Conservation (phyloP, 2,329 filamentous ascomycete species). For the Rasamsonia emersonii region DNA sequence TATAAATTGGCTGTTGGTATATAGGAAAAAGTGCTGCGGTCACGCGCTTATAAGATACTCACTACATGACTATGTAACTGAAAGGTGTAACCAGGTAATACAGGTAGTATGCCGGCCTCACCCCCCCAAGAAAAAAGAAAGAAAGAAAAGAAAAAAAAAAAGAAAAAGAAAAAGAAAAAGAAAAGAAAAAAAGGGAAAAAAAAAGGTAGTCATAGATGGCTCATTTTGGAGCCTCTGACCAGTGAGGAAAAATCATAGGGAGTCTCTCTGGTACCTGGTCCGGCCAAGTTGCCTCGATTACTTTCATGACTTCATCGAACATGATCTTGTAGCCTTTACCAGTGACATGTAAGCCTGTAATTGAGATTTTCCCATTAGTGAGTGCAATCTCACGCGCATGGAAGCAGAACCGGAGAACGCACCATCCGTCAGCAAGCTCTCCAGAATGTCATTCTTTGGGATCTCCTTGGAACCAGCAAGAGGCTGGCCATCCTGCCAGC, state of each 20-base stretch:
- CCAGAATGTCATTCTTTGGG: conserved; percentile 48
- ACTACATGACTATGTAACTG: no score
- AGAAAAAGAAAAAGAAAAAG: no score
- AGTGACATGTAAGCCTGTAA: conserved; percentile 50
- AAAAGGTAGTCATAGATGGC: no score
- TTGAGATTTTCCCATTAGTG: conserved; percentile 9
- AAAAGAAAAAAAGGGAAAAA: no score
- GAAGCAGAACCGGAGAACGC: conserved; percentile 15
- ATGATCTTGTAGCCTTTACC: conserved; percentile 49
- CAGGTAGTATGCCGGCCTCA: no score
- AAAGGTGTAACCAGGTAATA: no score
- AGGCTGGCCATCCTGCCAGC: conserved; percentile 43
- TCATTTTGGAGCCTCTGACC: conserved; percentile 37
- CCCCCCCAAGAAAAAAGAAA: no score
- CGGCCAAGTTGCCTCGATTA: conserved; percentile 45
- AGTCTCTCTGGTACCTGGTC: conserved; percentile 46
- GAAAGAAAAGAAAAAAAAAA: no score
- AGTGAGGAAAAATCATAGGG: conserved; percentile 46
- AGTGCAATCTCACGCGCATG: neutral
- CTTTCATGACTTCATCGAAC: conserved; percentile 44
- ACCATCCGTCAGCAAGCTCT: conserved; percentile 50
- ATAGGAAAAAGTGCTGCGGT: no score
- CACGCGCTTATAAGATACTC: no score
- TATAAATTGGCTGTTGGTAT: no score
- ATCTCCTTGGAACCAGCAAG: conserved; percentile 51